Evolutionary conservation across 331 rosid species (phyloP), one percentile per base, ranked within the genome.

Genomic region (Ulmus americana): DNA sequence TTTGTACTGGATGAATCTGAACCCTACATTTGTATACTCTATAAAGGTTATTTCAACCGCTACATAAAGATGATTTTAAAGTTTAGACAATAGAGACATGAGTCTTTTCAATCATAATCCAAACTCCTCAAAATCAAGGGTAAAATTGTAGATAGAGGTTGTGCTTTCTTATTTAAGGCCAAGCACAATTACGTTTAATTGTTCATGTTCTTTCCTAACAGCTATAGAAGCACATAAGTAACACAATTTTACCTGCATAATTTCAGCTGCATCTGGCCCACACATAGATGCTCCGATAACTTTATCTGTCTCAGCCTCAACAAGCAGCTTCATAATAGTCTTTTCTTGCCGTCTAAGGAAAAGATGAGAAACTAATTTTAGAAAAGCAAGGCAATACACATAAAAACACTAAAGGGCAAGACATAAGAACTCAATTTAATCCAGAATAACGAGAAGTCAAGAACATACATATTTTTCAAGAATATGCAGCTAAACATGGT

Each of bases 191-290:
- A 28, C 35, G 35, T 28, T 28, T 28, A 28, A 28, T 28, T 28
- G 35, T 28, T 38, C 64, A 67, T 38, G 18, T 45, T 54, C 51
- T 60, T 45, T 59, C 42, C 28, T 8, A 44, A 61, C 54, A 58
- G 41, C 51, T 42, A 40, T 53, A 22, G 55, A 43, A 10, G 39
- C 8, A 28, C 35, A 28, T 6, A 46, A 6, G 45, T 1, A 9
- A 43, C 61, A 61, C 40, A 50, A 63, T 2, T 28, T 28, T 82
- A 89, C 98, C 98, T 94, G 98, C 50, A 94, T 55, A 73, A 94
- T 83, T 82, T 94, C 98, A 74, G 98, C 86, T 0, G 98, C 79
- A 82, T 94, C 98, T 10, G 97, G 97, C 9, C 98, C 98, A 52
- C 88, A 85, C 97, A 94, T 94, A 61, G 91, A 89, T 48, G 95